A percentile compares a stretch with the other conserved stretches of the same genome.
Conservation (phyloP, 2,329 filamentous ascomycete species). For the Fusarium robinianum region DNA sequence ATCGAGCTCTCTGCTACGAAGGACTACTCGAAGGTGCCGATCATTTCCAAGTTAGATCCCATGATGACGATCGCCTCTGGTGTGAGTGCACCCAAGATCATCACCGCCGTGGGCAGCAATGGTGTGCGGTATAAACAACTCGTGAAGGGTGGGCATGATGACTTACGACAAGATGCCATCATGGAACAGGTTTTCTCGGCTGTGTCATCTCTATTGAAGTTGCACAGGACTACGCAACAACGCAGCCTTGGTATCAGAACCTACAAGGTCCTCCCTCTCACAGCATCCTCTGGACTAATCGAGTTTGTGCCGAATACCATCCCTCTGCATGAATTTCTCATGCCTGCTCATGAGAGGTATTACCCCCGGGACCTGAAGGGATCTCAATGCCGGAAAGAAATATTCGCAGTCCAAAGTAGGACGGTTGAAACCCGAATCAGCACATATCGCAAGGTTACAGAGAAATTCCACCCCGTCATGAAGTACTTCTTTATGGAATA, state of each 20-base stretch:
- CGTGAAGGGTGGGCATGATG: slow-evolving; percentile 94
- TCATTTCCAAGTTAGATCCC: slow-evolving; percentile 72
- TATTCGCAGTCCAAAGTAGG: slow-evolving; percentile 72
- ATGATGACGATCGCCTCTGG: slow-evolving; percentile 86
- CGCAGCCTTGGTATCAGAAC: slow-evolving; percentile 89
- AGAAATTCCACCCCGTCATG: slow-evolving; percentile 90
- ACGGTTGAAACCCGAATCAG: slow-evolving; percentile 72
- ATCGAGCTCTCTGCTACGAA: slow-evolving; percentile 73
- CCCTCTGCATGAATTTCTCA: slow-evolving; percentile 87
- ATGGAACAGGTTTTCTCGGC: slow-evolving; percentile 99
- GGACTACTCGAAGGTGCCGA: slow-evolving; percentile 77
- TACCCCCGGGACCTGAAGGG: slow-evolving; percentile 82
- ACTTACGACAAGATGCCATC: slow-evolving; percentile 93
- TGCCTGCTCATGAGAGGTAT: slow-evolving; percentile 87
- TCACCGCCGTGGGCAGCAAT: slow-evolving; percentile 78
- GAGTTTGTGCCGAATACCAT: slow-evolving; percentile 96
- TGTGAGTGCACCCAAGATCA: slow-evolving; percentile 90
- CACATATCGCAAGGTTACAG: slow-evolving; percentile 76
- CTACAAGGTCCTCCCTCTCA: slow-evolving; percentile 94
- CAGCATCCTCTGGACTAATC: slow-evolving; percentile 83
- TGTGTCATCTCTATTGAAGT: slow-evolving; percentile 85
- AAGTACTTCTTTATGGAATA: slow-evolving; percentile 96
- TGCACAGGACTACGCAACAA: slow-evolving; percentile 84
- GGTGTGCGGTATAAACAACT: slow-evolving; percentile 85
- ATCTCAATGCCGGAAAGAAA: slow-evolving; percentile 76